Evolutionary conservation across 176 grass and related monocot genomes (phyloP).

Genomic region (Musa beccarii): DNA sequence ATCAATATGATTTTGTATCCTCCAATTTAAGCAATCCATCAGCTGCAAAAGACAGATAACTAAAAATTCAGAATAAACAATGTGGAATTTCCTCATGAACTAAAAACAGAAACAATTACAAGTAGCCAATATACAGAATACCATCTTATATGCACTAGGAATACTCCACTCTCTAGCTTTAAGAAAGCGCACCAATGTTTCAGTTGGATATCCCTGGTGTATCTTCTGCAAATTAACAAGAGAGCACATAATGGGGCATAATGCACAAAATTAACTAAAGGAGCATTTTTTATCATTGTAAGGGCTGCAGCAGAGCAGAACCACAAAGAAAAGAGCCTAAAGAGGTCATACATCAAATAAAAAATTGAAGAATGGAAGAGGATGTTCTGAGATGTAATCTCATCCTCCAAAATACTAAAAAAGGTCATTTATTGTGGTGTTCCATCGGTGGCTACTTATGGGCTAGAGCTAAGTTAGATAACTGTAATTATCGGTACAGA

Average conservation of each 20-base stretch:
- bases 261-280: neutral
- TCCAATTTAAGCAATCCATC: slow-evolving; percentile 82
- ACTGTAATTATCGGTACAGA: neutral
- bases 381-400: neutral
- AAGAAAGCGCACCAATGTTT: slow-evolving; percentile 68
- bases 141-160: slow-evolving; percentile 89
- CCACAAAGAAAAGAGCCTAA: neutral
- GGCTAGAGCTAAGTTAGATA: neutral
- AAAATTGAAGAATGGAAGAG: neutral
- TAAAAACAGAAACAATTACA: slow-evolving; percentile 3
- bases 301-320: neutral
- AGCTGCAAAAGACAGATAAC: slow-evolving; percentile 37
- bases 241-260: neutral
- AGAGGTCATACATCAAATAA: neutral
- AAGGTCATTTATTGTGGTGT: too few species aligned
- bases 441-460: too few species aligned
- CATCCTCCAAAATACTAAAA: too few species aligned
- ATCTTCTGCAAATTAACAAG: slow-evolving; percentile 46
- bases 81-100: neutral
- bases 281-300: neutral
- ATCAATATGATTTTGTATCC: slow-evolving; percentile 77
- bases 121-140: slow-evolving; percentile 22
- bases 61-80: neutral
- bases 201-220: slow-evolving; percentile 78
- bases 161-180: slow-evolving; percentile 85